Evolutionary conservation across 2,329 filamentous ascomycete genomes (phyloP).

Genomic region (Trichophyton verrucosum): DNA sequence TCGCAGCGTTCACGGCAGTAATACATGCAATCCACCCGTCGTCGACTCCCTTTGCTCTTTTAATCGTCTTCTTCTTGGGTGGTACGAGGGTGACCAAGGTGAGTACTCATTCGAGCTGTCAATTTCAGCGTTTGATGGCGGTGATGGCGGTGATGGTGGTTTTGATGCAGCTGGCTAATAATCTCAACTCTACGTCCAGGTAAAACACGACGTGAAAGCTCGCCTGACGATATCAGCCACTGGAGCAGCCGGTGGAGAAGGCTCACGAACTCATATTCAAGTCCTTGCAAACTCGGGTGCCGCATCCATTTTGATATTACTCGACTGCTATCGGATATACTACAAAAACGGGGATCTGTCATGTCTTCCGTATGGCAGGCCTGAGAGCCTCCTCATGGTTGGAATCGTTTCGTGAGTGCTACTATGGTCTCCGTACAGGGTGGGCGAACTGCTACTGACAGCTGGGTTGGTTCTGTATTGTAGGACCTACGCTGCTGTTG

Average conservation of each 20-base stretch:
- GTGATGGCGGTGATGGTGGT: not conserved
- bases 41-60: slow-evolving; percentile 75
- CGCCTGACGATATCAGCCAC: slow-evolving; percentile 64
- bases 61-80: slow-evolving; percentile 74
- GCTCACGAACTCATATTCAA: slow-evolving; percentile 71
- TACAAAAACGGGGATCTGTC: slow-evolving; percentile 10
- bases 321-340: slow-evolving; percentile 37
- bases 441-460: not conserved
- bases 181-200: slow-evolving; percentile 35
- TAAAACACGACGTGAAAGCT: slow-evolving; percentile 80
- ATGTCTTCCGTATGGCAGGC: slow-evolving; percentile 29
- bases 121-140: not conserved
- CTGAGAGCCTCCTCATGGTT: slow-evolving; percentile 28
- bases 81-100: slow-evolving; percentile 78
- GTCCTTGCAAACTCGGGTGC: slow-evolving; percentile 79
- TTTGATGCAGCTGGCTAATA: not conserved
- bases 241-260: slow-evolving; percentile 63
- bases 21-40: slow-evolving; percentile 87
- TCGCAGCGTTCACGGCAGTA: slow-evolving; percentile 59
- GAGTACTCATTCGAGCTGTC: slow-evolving; percentile 11
- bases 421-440: not conserved
- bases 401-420: slow-evolving; percentile 30
- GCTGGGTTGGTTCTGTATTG: not conserved
- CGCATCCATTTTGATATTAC: slow-evolving; percentile 52
- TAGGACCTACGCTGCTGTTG: slow-evolving; percentile 75